Evolutionary conservation across 2,329 filamentous ascomycete species (phyloP), one percentile per base, ranked within the genome.

Genomic region (Aspergillus vadensis): DNA sequence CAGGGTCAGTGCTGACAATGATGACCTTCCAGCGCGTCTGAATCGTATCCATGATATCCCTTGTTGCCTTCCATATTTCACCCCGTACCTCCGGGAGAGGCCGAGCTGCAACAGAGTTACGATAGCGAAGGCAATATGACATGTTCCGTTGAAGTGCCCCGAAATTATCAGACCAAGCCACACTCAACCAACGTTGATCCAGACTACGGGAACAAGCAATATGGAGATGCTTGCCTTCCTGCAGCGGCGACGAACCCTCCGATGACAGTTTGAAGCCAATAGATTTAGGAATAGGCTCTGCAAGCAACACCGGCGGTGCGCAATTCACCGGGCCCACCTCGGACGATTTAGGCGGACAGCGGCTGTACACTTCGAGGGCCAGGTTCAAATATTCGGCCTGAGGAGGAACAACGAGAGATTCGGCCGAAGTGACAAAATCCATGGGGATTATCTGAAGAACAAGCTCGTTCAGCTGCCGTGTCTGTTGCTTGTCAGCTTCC

Each of bases 381-480:
- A 87, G 72, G 19, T 74, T 78, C 25, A 80, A 65, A 67, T 84
- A 83, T 12, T 81, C 79, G 21, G 70, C 69, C 32, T 82, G 78
- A 12, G 82, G 77, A 21, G 82, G 80, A 7, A 85, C 76, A 17
- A 85, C 79, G 41, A 86, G 74, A 2, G 77, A 78, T 15, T 83
- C 79, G n/a, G 78, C 74, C 0, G 80, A 82, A 36, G 81, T 80
- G 19, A 88, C 72, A 59, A 85, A 83, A 30, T 79, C 77, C 23
- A 85, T 79, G 0, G 86, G 85, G 14, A 88, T 69, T 25, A 88
- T 78, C 65, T 88, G 85, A 30, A 88, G 73, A 12, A 84, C 81
- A 23, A 88, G 71, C 60, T 87, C 85, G 53, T 75, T 72, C 23
- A 75, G 65, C 32, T 69, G 68, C 15, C 67, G 70, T 23, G 63